Percentiles rank a stretch among this genome's conserved stretches.
phyloP scores from a whole-genome alignment of 345 rosid species.

The Psidium friedrichsthalianum region DNA sequence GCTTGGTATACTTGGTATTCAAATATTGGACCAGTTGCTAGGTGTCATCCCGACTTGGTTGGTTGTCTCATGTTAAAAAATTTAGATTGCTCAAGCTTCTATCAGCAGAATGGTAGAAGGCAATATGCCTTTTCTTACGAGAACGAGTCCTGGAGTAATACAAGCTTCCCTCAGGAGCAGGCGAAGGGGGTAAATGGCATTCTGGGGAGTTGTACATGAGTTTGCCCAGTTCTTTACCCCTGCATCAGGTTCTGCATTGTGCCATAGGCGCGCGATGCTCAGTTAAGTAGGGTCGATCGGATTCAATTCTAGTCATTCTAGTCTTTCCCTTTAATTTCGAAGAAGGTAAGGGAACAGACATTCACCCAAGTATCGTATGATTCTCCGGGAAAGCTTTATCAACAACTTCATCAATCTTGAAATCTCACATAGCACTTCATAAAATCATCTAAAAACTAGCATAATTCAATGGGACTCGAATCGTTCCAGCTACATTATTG shows the following conservation, averaged over 20 bases:
- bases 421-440: background rate
- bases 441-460: background rate
- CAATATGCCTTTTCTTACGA: background rate
- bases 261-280: background rate
- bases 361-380: background rate
- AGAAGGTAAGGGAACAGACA: background rate
- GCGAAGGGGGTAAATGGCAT: background rate
- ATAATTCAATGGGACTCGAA: background rate
- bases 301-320: background rate
- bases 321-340: background rate
- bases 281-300: background rate
- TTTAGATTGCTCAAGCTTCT: background rate
- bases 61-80: background rate
- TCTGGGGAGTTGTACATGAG: background rate
- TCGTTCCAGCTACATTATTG: background rate
- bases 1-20: background rate
- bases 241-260: background rate
- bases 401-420: background rate
- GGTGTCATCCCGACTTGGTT: background rate
- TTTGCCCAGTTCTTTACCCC: accelerated
- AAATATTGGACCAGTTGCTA: background rate
- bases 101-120: background rate
- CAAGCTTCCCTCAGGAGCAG: background rate
- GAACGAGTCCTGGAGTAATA: background rate
- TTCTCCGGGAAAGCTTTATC: background rate